Percentiles rank a stretch among this genome's conserved stretches.
Evolutionary conservation across 1,284 basidiomycete genomes (phyloP).

Genomic region (Prillingera fragicola): DNA sequence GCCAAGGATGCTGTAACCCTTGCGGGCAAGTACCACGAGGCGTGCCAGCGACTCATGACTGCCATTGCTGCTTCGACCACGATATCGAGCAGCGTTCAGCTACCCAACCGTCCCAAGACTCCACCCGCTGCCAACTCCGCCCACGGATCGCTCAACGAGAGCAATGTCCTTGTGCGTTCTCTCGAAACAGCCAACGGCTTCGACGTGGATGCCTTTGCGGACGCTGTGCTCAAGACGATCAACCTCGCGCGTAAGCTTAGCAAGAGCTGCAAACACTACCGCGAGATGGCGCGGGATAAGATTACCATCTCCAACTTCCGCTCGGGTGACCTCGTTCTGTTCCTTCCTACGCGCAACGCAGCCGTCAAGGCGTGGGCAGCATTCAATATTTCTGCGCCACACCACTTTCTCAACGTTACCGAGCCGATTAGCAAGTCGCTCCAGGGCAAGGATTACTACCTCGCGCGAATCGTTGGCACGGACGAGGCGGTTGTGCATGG

Average conservation of each 20-base stretch:
- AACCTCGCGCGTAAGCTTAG: conserved; percentile 90
- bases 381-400: conserved; percentile 93
- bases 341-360: conserved; percentile 89
- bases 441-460: conserved; percentile 84
- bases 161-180: conserved; percentile 28
- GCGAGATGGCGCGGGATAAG: conserved; percentile 85
- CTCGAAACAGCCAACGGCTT: conserved; percentile 53
- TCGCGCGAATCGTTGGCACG: conserved; percentile 83
- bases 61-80: conserved; percentile 43
- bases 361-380: conserved; percentile 93
- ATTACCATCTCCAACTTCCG: conserved; percentile 89
- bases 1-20: conserved; percentile 40
- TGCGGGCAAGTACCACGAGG: conserved; percentile 41
- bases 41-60: conserved; percentile 33
- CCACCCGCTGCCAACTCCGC: conserved; percentile 1
- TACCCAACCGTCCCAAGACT: conserved; percentile 14
- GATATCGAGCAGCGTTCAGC: conserved; percentile 35
- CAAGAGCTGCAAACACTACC: conserved; percentile 89
- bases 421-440: conserved; percentile 78
- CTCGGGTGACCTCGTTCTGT: conserved; percentile 85
- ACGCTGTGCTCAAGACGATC: conserved; percentile 71
- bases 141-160: conserved; percentile 21
- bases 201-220: conserved; percentile 76
- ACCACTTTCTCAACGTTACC: conserved; percentile 88
- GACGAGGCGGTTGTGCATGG: conserved; percentile 76